A percentile compares a stretch with the other conserved stretches of the same genome.
Evolutionary conservation across 352 stramenopile genomes (phyloP).

Genomic region (Peronosclerospora sorghi): DNA sequence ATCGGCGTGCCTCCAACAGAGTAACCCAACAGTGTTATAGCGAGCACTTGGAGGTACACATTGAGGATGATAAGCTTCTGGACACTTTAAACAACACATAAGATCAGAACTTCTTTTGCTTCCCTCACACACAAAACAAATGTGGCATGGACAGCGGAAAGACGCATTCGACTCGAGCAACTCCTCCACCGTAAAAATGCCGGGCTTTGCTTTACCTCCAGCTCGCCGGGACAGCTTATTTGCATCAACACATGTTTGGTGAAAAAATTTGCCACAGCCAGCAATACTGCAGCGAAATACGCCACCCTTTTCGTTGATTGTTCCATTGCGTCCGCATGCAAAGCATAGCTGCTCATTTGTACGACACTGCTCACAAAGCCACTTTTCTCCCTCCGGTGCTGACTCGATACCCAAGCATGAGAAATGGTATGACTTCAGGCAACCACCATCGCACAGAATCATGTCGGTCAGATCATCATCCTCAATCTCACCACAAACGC

Average conservation of each 20-base stretch:
- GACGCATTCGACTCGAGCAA: slow-evolving; percentile 64
- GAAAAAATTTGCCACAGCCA: slow-evolving; percentile 78
- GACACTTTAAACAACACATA: slow-evolving; percentile 88
- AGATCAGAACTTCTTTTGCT: slow-evolving; percentile 65
- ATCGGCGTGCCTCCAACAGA: slow-evolving; percentile 84
- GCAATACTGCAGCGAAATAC: slow-evolving; percentile 60
- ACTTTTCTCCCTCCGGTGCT: slow-evolving; percentile 60
- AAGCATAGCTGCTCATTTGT: slow-evolving; percentile 85
- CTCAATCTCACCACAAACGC: slow-evolving; percentile 70
- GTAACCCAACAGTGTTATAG: slow-evolving; percentile 87
- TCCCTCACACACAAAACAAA: slow-evolving; percentile 73
- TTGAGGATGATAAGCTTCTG: slow-evolving; percentile 85
- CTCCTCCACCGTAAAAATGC: slow-evolving; percentile 25
- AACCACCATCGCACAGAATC: slow-evolving; percentile 89
- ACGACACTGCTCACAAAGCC: slow-evolving; percentile 87
- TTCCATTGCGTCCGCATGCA: slow-evolving; percentile 79
- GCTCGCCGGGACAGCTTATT: slow-evolving; percentile 48
- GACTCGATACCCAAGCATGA: slow-evolving; percentile 80
- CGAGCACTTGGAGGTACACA: slow-evolving; percentile 86
- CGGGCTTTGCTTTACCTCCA: slow-evolving; percentile 25
- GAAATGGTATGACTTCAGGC: slow-evolving; percentile 87
- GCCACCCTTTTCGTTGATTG: slow-evolving; percentile 77
- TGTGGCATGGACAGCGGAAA: slow-evolving; percentile 83
- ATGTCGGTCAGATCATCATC: slow-evolving; percentile 74
- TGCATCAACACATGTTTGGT: slow-evolving; percentile 61